These are phyloP conservation scores for Coniochaeta ligniaria DNA, from an alignment of 2,329 filamentous ascomycete species.

Conservation along the genomic window DNA sequence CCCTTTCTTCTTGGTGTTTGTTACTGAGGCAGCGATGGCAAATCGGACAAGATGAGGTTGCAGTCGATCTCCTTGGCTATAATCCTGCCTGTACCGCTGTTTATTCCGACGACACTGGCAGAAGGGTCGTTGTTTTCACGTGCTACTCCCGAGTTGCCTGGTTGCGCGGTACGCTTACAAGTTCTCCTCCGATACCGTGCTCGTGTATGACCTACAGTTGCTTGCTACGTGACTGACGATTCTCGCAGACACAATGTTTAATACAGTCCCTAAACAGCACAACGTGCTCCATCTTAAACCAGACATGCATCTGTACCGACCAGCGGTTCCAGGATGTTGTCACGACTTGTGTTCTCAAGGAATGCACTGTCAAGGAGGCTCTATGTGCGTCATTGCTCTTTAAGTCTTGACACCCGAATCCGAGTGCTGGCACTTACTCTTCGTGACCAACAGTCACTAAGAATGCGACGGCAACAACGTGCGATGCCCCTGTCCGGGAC, in stretches of 20 bases:
- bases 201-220: too few species aligned
- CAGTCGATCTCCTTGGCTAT: background rate
- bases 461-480: conserved; percentile 11
- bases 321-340: background rate
- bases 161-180: background rate
- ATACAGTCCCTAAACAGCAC: background rate
- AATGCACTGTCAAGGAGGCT: conserved; percentile 1
- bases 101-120: background rate
- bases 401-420: background rate
- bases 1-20: background rate
- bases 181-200: too few species aligned
- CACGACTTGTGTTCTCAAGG: background rate
- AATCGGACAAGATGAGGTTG: conserved; percentile 1
- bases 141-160: background rate
- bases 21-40: background rate
- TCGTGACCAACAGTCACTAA: conserved; percentile 4
- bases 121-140: background rate
- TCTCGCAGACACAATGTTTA: background rate
- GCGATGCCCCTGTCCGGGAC: conserved; percentile 7
- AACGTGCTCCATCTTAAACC: background rate
- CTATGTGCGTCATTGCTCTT: background rate
- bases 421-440: background rate
- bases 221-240: background rate
- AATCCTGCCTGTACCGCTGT: background rate
- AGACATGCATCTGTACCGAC: background rate